Base-by-base conservation (phyloP, 208 protist genomes). In the Porcisia deanei region DNA sequence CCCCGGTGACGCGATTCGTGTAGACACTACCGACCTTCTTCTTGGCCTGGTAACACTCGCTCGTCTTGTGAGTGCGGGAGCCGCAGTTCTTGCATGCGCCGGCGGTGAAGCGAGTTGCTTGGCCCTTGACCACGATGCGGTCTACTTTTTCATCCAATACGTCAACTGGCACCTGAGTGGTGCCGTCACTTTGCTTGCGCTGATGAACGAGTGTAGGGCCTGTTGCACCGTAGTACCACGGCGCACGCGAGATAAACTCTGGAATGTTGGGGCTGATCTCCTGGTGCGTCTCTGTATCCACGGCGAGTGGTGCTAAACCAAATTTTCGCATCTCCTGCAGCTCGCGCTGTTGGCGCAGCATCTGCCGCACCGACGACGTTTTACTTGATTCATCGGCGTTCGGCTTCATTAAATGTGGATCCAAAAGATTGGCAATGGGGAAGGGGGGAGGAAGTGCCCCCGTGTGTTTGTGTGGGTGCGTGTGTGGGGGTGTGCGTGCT, bases 61-160 rank as follows among this genome's bases (percentile, higher is more conserved):
- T 92, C 25, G 92, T 92, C 75, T 96, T 95, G 94, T 99, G 99
- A 16, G 97, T 99, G 84, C 97, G 97, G 16, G 99, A 92, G 45
- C 99, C 99, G 77, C 99, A 99, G 89, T 99, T 99, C 10, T 90
- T 83, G 78, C 99, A 99, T 2, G 99, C 98, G 30, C 99, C 99
- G 43, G 99, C 98, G 18, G 96, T 81, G 76, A 92, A 99, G 59
- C 86, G 97, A 7, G 80, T 97, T 12, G 93, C 83, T 39, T 87
- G 71, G 12, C 90, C 97, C 30, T 81, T 75, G 34, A 88, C 81
- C 10, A 84, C 77, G 34, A 88, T 82, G 25, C 65, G 66, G 70
- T 88, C 81, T 9, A 82, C 71, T 45, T 85, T 64, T 41, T 92
- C 91, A 16, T 86, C 63, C 37, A 96, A 67, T 8, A 71, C 57